Conservation (phyloP, 2,329 filamentous ascomycete species). For the Mycosphaerella sp. region DNA sequence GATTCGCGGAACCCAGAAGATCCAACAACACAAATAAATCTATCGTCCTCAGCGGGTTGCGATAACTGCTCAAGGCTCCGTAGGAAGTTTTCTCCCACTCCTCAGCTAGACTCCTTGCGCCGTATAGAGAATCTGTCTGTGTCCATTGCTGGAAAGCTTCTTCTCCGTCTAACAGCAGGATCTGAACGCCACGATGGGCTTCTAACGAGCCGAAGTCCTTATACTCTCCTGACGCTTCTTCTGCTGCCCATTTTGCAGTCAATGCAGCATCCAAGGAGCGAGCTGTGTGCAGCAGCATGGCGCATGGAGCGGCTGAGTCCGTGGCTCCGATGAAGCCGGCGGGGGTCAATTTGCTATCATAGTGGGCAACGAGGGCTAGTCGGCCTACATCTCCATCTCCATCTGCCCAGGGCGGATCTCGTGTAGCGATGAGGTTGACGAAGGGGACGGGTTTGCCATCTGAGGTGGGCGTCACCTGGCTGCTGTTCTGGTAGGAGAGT, state of each 20-base stretch:
- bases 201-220: conserved; percentile 50
- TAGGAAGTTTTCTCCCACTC: conserved; percentile 70
- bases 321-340: conserved; percentile 87
- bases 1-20: conserved; percentile 65
- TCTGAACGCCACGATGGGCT: conserved; percentile 76
- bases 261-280: conserved; percentile 72
- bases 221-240: conserved; percentile 49
- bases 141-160: conserved; percentile 84
- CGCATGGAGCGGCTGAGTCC: conserved; percentile 90
- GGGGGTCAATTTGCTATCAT: conserved; percentile 76
- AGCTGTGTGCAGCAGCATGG: conserved; percentile 83
- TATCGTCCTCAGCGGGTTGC: conserved; percentile 69
- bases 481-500: conserved; percentile 83
- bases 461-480: conserved; percentile 70
- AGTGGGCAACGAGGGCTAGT: conserved; percentile 86
- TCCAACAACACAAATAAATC: conserved; percentile 88
- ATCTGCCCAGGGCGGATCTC: conserved; percentile 77
- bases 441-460: conserved; percentile 70
- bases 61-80: conserved; percentile 66
- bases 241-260: conserved; percentile 72
- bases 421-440: conserved; percentile 74
- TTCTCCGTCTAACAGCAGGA: conserved; percentile 86
- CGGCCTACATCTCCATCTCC: conserved; percentile 65
- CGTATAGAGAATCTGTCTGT: conserved; percentile 77
- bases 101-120: conserved; percentile 69